phyloP scores from a whole-genome alignment of 371 early-diverging fungal species.

The Basidiobolus meristosporus region DNA sequence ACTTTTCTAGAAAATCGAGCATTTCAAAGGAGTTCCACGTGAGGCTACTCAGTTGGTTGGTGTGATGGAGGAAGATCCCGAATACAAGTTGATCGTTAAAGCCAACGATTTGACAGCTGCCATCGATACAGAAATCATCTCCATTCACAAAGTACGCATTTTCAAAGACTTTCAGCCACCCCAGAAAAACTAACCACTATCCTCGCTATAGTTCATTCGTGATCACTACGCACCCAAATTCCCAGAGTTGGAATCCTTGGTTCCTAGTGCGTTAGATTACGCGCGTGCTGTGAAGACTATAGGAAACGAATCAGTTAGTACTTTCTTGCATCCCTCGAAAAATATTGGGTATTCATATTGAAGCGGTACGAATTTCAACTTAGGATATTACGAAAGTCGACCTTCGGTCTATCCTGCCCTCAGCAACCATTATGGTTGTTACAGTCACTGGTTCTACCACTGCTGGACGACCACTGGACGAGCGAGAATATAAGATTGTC shows the following conservation, averaged over 20 bases:
- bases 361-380: background rate
- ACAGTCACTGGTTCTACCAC: conserved; percentile 81
- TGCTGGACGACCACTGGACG: conserved; percentile 36
- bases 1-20: conserved; percentile 24
- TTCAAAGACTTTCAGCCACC: background rate
- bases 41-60: conserved; percentile 20
- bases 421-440: conserved; percentile 80
- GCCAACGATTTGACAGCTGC: conserved; percentile 73
- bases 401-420: conserved; percentile 55
- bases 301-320: conserved; percentile 36
- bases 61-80: conserved; percentile 60
- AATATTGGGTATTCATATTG: too few species aligned
- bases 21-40: conserved; percentile 16
- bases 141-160: conserved; percentile 57
- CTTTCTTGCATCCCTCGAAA: too few species aligned
- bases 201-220: conserved; percentile 42
- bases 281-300: conserved; percentile 73
- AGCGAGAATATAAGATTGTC: conserved; percentile 37
- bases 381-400: conserved; percentile 44
- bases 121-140: conserved; percentile 71
- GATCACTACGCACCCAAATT: conserved; percentile 79
- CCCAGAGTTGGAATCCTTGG: conserved; percentile 78
- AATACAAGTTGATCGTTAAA: conserved; percentile 70
- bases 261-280: conserved; percentile 76
- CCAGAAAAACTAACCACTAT: conserved; percentile 1